These are phyloP conservation scores for Boletellus ananas DNA, from an alignment of 768 basidiomycete species.

Conservation along the genomic window DNA sequence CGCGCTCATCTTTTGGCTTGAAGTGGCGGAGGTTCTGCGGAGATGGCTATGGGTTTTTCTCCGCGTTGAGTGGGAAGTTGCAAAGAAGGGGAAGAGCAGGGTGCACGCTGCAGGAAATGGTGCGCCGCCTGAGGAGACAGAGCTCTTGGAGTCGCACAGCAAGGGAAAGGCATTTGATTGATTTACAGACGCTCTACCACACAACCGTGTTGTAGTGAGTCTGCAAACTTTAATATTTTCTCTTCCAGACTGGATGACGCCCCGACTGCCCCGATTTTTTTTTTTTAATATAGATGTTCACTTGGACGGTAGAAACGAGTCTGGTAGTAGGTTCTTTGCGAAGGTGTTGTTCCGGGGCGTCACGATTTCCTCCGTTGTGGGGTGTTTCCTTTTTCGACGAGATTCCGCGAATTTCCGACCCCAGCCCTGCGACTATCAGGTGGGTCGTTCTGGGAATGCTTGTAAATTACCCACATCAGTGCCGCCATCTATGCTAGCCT, in stretches of 20 bases:
- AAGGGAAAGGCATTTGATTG: constrained; percentile 20
- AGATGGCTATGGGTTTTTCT: constrained; percentile 99
- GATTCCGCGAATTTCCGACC: no score
- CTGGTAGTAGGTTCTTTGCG: no score
- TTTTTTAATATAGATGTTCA: no score
- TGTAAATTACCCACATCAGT: no score
- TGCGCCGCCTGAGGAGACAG: constrained; percentile 7
- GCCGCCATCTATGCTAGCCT: no score
- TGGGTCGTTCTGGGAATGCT: no score
- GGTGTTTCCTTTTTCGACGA: no score
- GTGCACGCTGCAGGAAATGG: constrained; percentile 1
- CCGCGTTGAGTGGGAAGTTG: constrained; percentile 93
- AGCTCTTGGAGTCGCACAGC: constrained; percentile 10
- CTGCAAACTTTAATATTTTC: background rate
- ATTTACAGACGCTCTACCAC: background rate
- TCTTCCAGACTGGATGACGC: background rate
- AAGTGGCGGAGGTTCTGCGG: constrained; percentile 83
- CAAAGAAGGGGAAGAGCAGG: constrained; percentile 46
- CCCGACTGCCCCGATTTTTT: background rate
- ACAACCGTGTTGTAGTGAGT: constrained; percentile 12
- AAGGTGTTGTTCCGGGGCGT: no score
- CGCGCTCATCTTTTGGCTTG: constrained; percentile 81
- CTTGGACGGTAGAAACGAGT: no score
- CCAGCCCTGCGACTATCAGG: no score
- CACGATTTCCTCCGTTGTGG: no score